Evolutionary conservation across 345 rosid genomes (phyloP).

Genomic region (Aegle marmelos): DNA sequence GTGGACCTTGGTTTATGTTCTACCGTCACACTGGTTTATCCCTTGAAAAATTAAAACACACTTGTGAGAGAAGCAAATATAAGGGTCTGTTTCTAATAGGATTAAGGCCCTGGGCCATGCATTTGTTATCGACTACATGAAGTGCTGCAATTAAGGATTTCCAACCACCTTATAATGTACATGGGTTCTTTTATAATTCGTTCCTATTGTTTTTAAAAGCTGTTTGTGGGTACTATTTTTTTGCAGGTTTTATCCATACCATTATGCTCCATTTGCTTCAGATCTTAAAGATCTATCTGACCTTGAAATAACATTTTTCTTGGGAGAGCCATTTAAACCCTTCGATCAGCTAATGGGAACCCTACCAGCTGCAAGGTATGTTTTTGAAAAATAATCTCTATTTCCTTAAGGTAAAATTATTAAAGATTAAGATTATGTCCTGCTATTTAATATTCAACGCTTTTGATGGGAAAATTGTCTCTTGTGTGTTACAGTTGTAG

Average conservation of each 20-base stretch:
- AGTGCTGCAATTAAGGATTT: constrained; percentile 3
- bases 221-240: constrained; percentile 10
- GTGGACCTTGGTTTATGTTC: background rate
- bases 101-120: background rate
- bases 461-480: constrained; percentile 19
- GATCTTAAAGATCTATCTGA: constrained; percentile 78
- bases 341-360: constrained; percentile 99
- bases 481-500: constrained; percentile 55
- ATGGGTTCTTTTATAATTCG: background rate
- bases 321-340: constrained; percentile 92
- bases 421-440: background rate
- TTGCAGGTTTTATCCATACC: constrained; percentile 98
- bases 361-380: constrained; percentile 89
- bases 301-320: constrained; percentile 83
- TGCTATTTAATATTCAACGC: constrained; percentile 1
- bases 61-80: background rate
- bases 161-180: background rate
- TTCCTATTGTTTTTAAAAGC: background rate
- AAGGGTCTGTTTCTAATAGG: background rate
- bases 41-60: background rate
- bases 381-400: background rate
- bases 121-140: background rate
- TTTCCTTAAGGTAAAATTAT: background rate
- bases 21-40: background rate
- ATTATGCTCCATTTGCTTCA: constrained; percentile 99